Evolutionary conservation across 2,329 filamentous ascomycete species (phyloP).

Genomic region (Eurotiales sp.): DNA sequence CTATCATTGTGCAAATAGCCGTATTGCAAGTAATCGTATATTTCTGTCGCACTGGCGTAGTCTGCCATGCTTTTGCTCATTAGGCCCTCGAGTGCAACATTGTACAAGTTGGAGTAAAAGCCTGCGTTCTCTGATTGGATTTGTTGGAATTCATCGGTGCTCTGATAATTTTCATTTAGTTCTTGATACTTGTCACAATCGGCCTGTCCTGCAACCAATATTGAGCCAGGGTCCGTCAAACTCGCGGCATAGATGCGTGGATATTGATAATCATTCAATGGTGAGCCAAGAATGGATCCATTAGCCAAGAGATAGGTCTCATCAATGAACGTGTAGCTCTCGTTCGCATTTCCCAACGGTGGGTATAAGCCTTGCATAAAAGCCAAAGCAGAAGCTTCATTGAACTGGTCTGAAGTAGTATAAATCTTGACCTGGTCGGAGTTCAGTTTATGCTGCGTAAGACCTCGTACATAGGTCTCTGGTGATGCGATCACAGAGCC

Average conservation of each 20-base stretch:
- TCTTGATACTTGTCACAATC: constrained; percentile 40
- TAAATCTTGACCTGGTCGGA: constrained; percentile 47
- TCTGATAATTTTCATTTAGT: constrained; percentile 39
- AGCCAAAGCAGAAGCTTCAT: constrained; percentile 53
- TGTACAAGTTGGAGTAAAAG: constrained; percentile 48
- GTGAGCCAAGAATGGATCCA: constrained; percentile 43
- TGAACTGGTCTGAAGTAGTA: constrained; percentile 46
- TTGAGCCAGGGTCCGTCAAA: constrained; percentile 47
- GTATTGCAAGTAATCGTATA: constrained; percentile 57
- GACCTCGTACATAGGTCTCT: constrained; percentile 39
- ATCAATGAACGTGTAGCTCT: constrained; percentile 28
- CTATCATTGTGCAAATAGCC: constrained; percentile 50
- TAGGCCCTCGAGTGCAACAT: constrained; percentile 40
- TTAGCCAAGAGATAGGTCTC: constrained; percentile 47
- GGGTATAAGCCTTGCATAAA: constrained; percentile 62
- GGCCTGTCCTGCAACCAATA: constrained; percentile 48
- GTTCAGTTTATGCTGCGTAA: constrained; percentile 45
- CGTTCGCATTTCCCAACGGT: constrained; percentile 38
- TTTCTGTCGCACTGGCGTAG: constrained; percentile 51
- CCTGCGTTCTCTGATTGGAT: constrained; percentile 33
- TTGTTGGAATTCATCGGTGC: constrained; percentile 38
- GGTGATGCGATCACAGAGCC: constrained; percentile 12
- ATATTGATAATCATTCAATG: constrained; percentile 58
- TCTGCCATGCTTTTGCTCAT: constrained; percentile 38
- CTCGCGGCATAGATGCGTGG: constrained; percentile 46